A percentile compares a stretch with the other conserved stretches of the same genome.
Evolutionary conservation across 2,329 filamentous ascomycete genomes (phyloP).

Genomic region (Amauroascus niger): DNA sequence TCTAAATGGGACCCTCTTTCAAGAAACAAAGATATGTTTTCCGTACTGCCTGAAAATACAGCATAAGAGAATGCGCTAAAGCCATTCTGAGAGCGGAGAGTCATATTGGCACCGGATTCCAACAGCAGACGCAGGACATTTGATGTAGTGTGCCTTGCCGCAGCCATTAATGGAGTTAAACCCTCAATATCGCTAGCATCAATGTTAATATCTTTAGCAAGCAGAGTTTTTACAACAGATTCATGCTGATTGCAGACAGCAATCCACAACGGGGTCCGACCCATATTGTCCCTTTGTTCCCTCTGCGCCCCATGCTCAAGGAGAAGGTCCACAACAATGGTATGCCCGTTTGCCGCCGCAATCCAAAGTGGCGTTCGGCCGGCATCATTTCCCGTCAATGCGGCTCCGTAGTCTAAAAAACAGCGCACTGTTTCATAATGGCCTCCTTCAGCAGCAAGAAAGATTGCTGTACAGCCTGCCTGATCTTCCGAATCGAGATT

Average conservation of each 20-base stretch:
- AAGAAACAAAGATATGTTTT: background rate
- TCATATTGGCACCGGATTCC: background rate
- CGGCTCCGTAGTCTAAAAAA: background rate
- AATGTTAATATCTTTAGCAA: conserved; percentile 20
- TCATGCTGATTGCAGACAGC: background rate
- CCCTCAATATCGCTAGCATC: conserved; percentile 28
- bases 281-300: background rate
- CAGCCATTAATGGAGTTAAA: conserved; percentile 26
- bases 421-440: background rate
- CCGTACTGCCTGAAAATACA: background rate
- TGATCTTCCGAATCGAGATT: background rate
- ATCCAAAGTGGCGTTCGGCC: conserved; percentile 29
- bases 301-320: background rate
- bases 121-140: background rate
- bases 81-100: background rate
- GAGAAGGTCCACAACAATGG: background rate
- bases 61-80: background rate
- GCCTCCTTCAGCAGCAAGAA: background rate
- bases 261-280: background rate
- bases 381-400: background rate
- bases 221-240: background rate
- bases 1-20: background rate
- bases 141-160: background rate
- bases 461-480: background rate
- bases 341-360: background rate